phyloP scores from a whole-genome alignment of 371 early-diverging fungal species.

The Polyrhizophydium stewartii region DNA sequence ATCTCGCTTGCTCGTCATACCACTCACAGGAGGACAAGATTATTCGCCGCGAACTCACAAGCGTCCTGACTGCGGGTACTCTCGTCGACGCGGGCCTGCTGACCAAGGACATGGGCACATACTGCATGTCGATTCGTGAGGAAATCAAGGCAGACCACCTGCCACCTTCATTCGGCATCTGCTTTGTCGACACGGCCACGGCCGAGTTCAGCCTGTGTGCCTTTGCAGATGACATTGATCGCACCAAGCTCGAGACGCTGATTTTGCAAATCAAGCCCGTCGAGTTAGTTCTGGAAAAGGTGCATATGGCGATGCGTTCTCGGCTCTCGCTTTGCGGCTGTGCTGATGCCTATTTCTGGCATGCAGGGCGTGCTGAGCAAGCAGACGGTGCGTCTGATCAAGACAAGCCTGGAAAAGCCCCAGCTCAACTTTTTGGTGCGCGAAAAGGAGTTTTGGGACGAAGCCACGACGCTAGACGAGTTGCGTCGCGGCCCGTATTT shows the following conservation, averaged over 20 bases:
- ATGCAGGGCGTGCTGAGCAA: constrained; percentile 52
- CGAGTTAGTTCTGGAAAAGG: constrained; percentile 83
- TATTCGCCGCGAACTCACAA: constrained; percentile 92
- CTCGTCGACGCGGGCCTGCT: constrained; percentile 86
- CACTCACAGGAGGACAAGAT: constrained; percentile 72
- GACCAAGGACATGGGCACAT: constrained; percentile 83
- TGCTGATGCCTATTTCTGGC: not conserved
- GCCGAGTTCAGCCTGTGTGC: constrained; percentile 80
- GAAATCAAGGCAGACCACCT: constrained; percentile 34
- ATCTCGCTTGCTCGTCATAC: constrained; percentile 3
- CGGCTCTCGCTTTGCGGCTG: not conserved
- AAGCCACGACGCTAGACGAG: constrained; percentile 61
- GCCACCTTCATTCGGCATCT: constrained; percentile 28
- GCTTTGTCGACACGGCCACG: constrained; percentile 94
- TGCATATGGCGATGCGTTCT: not conserved
- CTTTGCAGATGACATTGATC: constrained; percentile 81
- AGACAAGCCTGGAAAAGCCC: constrained; percentile 58
- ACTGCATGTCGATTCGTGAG: constrained; percentile 79
- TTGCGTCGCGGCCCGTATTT: constrained; percentile 66
- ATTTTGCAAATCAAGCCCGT: constrained; percentile 86
- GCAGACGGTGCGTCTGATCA: constrained; percentile 66
- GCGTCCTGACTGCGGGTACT: constrained; percentile 93
- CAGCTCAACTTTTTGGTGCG: constrained; percentile 67
- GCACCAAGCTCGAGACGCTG: constrained; percentile 88
- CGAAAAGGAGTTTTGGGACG: constrained; percentile 83